These are phyloP conservation scores for Boletus pseudo-olivaceus DNA, from an alignment of 768 basidiomycete species.

Conservation along the genomic window DNA sequence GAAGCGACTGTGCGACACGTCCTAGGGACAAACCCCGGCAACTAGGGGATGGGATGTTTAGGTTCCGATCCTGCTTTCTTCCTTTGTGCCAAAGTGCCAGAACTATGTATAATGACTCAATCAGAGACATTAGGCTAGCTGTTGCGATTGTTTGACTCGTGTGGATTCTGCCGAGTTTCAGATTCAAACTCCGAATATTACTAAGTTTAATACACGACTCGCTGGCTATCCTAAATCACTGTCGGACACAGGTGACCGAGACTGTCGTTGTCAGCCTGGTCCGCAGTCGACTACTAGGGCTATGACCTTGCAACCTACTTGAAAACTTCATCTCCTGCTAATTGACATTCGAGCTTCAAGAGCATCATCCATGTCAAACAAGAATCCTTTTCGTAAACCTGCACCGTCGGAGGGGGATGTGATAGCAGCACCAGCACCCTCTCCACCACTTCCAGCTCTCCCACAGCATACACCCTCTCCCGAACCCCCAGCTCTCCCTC, in stretches of 20 bases:
- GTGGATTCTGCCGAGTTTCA: too few species aligned
- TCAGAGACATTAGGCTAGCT: background rate
- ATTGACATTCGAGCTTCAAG: too few species aligned
- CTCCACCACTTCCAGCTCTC: conserved; percentile 5
- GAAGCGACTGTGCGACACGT: conserved; percentile 13
- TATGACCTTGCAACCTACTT: background rate
- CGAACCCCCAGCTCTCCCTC: conserved; percentile 5
- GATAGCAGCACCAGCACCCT: background rate
- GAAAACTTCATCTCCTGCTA: background rate
- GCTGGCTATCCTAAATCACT: too few species aligned
- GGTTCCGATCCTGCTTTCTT: background rate
- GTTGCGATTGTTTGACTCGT: too few species aligned
- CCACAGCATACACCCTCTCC: background rate
- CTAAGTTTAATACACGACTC: too few species aligned
- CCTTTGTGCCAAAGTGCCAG: background rate
- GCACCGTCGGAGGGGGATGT: background rate
- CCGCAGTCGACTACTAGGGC: too few species aligned
- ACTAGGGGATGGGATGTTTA: background rate
- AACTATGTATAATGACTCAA: background rate
- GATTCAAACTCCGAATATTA: too few species aligned
- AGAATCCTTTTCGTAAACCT: conserved; percentile 18
- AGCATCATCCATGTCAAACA: conserved; percentile 9
- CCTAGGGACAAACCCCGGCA: background rate
- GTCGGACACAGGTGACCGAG: too few species aligned
- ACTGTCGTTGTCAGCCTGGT: too few species aligned